A percentile compares a stretch with the other conserved stretches of the same genome.
Evolutionary conservation across 345 rosid species (phyloP).

Genomic region (Lepidium didymum): DNA sequence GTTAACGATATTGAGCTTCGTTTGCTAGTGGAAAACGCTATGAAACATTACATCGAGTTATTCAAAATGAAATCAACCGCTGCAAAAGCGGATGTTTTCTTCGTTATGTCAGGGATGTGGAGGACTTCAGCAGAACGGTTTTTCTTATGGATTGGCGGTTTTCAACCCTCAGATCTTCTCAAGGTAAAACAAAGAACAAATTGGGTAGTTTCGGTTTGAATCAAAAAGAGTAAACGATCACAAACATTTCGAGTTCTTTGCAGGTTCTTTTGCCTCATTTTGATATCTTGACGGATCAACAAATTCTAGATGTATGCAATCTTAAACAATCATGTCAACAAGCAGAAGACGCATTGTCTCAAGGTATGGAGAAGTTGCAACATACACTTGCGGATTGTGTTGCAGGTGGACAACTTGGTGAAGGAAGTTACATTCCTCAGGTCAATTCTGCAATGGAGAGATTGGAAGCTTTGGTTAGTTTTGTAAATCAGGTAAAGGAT

Average conservation of each 20-base stretch:
- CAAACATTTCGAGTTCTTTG: neutral
- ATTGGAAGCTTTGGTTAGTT: constrained; percentile 67
- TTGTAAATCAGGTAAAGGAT: constrained; percentile 65
- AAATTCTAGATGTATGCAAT: constrained; percentile 42
- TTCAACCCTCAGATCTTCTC: constrained; percentile 93
- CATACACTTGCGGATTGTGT: constrained; percentile 59
- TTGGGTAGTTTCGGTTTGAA: neutral
- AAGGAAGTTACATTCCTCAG: constrained; percentile 47
- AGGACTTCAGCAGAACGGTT: constrained; percentile 77
- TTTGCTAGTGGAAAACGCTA: constrained; percentile 52
- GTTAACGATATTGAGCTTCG: constrained; percentile 51
- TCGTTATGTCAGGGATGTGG: constrained; percentile 87
- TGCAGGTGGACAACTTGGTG: constrained; percentile 53
- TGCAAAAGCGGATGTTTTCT: constrained; percentile 81
- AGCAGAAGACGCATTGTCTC: constrained; percentile 92
- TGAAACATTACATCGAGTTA: constrained; percentile 74
- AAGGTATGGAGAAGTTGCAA: constrained; percentile 91
- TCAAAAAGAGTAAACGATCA: neutral
- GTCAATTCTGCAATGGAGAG: constrained; percentile 65
- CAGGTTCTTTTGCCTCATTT: constrained; percentile 83
- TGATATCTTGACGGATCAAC: constrained; percentile 64
- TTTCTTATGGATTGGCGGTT: constrained; percentile 94
- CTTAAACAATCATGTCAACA: constrained; percentile 79
- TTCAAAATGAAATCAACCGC: constrained; percentile 72
- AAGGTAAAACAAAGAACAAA: constrained; percentile 40